Conservation (phyloP, 169 alveolate genomes). For the Perkinsus chesapeaki region DNA sequence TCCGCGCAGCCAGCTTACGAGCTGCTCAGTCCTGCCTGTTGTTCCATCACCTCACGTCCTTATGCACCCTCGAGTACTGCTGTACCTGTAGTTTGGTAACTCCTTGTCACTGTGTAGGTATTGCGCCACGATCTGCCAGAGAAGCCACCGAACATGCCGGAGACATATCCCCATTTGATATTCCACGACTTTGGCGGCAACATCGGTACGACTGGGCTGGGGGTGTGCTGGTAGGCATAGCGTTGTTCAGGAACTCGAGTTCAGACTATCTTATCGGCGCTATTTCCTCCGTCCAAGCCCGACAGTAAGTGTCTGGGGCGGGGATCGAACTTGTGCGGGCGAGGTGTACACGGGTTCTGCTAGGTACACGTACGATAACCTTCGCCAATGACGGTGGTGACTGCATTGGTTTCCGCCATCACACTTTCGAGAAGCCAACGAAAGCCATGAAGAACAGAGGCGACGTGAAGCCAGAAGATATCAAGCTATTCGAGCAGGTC, state of each 20-base stretch:
- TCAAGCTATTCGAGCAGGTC: conserved; percentile 62
- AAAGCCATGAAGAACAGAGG: conserved; percentile 18
- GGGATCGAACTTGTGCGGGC: background rate
- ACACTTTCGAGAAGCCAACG: conserved; percentile 26
- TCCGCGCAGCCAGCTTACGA: too few relatives aligned
- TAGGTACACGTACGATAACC: conserved; percentile 36
- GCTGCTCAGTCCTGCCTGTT: too few relatives aligned
- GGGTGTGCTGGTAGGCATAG: background rate
- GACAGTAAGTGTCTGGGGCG: background rate
- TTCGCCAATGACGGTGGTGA: conserved; percentile 37
- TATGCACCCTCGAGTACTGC: too few relatives aligned
- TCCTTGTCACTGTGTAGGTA: conserved; percentile 3
- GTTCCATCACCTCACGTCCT: too few relatives aligned
- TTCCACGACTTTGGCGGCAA: conserved; percentile 79
- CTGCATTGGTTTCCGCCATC: conserved; percentile 39
- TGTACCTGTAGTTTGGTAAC: too few relatives aligned
- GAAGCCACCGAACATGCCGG: conserved; percentile 87
- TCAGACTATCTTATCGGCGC: conserved; percentile 29
- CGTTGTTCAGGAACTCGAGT: conserved; percentile 33
- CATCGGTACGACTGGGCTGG: background rate
- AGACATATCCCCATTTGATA: conserved; percentile 88
- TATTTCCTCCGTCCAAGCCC: conserved; percentile 40
- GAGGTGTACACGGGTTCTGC: background rate
- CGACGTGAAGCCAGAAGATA: conserved; percentile 64
- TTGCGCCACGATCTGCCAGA: conserved; percentile 94